phyloP scores from a whole-genome alignment of 768 basidiomycete species.

The Clitopilus hobsonii region DNA sequence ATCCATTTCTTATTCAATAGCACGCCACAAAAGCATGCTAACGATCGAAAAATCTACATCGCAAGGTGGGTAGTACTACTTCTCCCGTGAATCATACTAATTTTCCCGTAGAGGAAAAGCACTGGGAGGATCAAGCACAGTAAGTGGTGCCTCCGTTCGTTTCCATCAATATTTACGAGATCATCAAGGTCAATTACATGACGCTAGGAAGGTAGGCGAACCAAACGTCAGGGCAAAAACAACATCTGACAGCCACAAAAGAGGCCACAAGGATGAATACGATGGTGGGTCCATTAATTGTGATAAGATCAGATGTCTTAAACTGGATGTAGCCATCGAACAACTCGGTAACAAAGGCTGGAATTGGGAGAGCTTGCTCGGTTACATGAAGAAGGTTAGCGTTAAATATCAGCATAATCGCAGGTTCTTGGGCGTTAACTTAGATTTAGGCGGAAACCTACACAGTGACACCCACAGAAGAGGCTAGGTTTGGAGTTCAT shows the following conservation, averaged over 20 bases:
- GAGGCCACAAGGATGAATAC: neutral
- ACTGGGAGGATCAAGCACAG: neutral
- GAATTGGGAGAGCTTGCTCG: constrained; percentile 12
- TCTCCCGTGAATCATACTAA: neutral
- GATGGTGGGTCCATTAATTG: too few relatives aligned
- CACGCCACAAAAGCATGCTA: neutral
- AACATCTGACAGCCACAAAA: neutral
- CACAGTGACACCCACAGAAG: neutral
- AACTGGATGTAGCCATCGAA: neutral
- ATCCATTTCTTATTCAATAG: neutral
- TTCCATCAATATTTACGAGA: neutral
- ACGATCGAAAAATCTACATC: neutral
- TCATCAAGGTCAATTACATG: neutral
- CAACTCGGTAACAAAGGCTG: constrained; percentile 12
- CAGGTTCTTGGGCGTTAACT: neutral
- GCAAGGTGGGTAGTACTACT: neutral
- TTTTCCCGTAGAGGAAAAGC: neutral
- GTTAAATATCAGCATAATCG: neutral
- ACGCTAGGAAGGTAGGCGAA: neutral
- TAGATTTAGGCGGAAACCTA: constrained; percentile 2
- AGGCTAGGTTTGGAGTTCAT: neutral
- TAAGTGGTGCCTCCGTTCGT: neutral
- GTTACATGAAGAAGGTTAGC: constrained; percentile 12
- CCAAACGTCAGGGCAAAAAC: neutral
- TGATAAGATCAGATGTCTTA: too few relatives aligned